Base-by-base conservation (phyloP, 305 asterid genomes). In the Withania somnifera region DNA sequence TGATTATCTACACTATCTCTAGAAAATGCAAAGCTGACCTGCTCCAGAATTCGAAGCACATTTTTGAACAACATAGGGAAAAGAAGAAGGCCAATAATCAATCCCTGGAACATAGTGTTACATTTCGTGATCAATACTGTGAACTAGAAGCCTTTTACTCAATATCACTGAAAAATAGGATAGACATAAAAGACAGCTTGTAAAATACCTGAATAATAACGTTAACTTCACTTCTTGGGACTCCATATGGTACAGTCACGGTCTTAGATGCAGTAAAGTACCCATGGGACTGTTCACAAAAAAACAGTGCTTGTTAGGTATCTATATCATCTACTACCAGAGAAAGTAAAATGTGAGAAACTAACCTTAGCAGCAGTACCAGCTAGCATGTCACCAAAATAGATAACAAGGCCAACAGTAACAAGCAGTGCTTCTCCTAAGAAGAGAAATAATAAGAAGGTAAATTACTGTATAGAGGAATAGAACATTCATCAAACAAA, bases 391-490 rank as follows among this genome's bases (percentile, higher is more conserved):
- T 96, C 99, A 79, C 98, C 97, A 61, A 91, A 87, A 87, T 93
- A 96, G 83, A 92, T 80, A 20, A 94, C 97, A 80, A 96, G 93
- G 78, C 99, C 99, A 81, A 91, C 85, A 61, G 97, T 90, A 85
- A 91, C 98, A 84, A 94, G 90, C 87, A 96, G 95, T 2, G 94
- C 92, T 88, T 96, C 99, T 82, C 99, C 99, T 96, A 91, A 86
- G 57, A 89, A 90, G 82, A 42, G 66, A 76, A 81, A 68, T 15
- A 80, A 51, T 15, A 80, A 51, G 63, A 50, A 75, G 9, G 40
- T 24, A 73, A 45, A 45, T 8, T 13, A 47, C 40, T 47, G 58
- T 4, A 6, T 2, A 24, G 42, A 73, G 38, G 40, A 73, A 40
- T 13, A 11, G 77, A 45, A 20, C 79, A 24, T 30, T 73, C 58